Conservation (phyloP, 768 basidiomycete genomes). For the Cyathus striatus region DNA sequence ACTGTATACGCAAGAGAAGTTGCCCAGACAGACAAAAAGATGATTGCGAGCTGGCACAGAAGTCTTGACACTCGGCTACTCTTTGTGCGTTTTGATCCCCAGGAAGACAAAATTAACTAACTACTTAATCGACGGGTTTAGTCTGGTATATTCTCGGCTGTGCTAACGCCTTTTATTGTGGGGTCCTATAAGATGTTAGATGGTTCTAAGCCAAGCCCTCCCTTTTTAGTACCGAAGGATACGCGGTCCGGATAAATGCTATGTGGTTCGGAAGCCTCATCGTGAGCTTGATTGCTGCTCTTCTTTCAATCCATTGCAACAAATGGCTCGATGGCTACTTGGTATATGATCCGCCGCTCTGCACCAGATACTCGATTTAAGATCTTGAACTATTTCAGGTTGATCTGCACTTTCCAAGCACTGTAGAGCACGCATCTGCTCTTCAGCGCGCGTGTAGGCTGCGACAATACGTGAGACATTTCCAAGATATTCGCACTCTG, state of each 20-base stretch:
- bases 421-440: background rate
- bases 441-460: constrained; percentile 5
- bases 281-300: constrained; percentile 9
- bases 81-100: constrained; percentile 8
- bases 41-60: constrained; percentile 5
- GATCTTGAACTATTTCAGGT: background rate
- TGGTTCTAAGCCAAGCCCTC: background rate
- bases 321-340: constrained; percentile 10
- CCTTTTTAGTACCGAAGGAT: constrained; percentile 6
- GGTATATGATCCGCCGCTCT: constrained; percentile 1
- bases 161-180: constrained; percentile 10
- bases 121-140: background rate
- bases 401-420: background rate
- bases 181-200: constrained; percentile 10
- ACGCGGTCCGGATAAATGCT: constrained; percentile 9
- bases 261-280: constrained; percentile 12
- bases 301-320: constrained; percentile 11
- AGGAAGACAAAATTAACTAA: background rate
- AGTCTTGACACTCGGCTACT: constrained; percentile 7
- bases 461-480: constrained; percentile 9
- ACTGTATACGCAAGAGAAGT: constrained; percentile 5
- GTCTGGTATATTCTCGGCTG: constrained; percentile 11
- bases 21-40: constrained; percentile 2
- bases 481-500: background rate
- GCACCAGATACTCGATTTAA: background rate